Conservation (phyloP, 352 stramenopile species). For the Pilasporangium apinafurcum region DNA sequence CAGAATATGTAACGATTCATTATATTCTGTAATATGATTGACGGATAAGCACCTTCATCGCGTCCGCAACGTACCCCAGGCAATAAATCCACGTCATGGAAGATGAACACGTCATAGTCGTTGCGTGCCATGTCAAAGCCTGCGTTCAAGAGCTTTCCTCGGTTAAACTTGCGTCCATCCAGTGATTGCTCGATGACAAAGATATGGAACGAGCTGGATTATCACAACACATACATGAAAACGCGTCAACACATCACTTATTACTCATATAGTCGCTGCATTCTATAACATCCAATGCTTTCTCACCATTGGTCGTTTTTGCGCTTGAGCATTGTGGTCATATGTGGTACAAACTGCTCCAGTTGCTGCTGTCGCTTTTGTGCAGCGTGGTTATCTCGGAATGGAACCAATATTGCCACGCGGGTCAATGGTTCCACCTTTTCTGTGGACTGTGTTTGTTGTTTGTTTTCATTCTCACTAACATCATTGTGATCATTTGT, state of each 20-base stretch:
- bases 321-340: slow-evolving; percentile 76
- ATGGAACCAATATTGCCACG: slow-evolving; percentile 91
- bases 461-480: too few species aligned
- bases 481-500: too few species aligned
- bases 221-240: background rate
- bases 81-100: slow-evolving; percentile 96
- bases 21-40: too few species aligned
- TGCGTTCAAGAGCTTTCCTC: slow-evolving; percentile 95
- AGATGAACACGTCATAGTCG: slow-evolving; percentile 86
- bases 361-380: slow-evolving; percentile 89
- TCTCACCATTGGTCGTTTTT: slow-evolving; percentile 14
- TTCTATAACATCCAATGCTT: too few species aligned
- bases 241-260: background rate
- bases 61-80: slow-evolving; percentile 58
- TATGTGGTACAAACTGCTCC: slow-evolving; percentile 87
- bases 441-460: background rate
- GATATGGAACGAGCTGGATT: slow-evolving; percentile 74
- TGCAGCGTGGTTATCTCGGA: slow-evolving; percentile 84
- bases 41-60: too few species aligned
- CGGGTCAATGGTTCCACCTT: slow-evolving; percentile 1
- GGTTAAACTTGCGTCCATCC: slow-evolving; percentile 95
- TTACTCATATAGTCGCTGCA: slow-evolving; percentile 6
- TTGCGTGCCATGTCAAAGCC: slow-evolving; percentile 89
- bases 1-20: background rate
- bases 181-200: slow-evolving; percentile 94